phyloP scores from a whole-genome alignment of 2,329 filamentous ascomycete species.

The Pseudogymnoascus sp. region DNA sequence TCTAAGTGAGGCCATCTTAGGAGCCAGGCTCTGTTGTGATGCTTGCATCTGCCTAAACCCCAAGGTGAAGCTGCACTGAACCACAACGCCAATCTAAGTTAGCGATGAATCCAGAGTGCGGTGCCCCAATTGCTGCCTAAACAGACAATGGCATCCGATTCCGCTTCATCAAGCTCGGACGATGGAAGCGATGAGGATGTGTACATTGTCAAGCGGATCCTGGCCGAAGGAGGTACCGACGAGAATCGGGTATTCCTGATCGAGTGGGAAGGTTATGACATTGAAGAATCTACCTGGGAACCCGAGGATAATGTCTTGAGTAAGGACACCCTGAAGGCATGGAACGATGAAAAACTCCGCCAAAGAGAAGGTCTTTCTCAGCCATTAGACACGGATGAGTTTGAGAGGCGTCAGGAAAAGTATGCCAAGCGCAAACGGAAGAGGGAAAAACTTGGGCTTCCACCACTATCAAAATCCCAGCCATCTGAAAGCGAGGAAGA shows the following conservation, averaged over 20 bases:
- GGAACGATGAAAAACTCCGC: constrained; percentile 21
- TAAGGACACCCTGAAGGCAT: constrained; percentile 26
- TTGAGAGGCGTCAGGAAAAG: constrained; percentile 11
- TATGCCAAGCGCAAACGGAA: constrained; percentile 11
- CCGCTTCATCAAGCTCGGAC: background rate
- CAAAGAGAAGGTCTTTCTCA: constrained; percentile 15
- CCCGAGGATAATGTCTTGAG: constrained; percentile 33
- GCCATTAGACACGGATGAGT: constrained; percentile 19
- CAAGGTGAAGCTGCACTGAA: background rate
- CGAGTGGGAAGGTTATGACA: constrained; percentile 52
- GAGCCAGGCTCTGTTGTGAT: background rate
- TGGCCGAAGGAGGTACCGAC: constrained; percentile 35
- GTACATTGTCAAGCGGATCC: constrained; percentile 40
- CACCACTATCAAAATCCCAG: background rate
- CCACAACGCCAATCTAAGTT: background rate
- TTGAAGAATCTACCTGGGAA: constrained; percentile 49
- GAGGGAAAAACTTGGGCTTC: background rate
- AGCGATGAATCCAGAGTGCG: background rate
- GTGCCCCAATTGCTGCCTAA: background rate
- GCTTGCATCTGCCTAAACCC: background rate
- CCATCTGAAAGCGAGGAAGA: constrained; percentile 15
- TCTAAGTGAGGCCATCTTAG: background rate
- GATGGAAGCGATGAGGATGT: background rate
- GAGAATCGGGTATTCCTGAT: constrained; percentile 46
- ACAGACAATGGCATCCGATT: background rate